Conservation (phyloP, 2,329 filamentous ascomycete genomes). For the Pochonia chlamydosporia region DNA sequence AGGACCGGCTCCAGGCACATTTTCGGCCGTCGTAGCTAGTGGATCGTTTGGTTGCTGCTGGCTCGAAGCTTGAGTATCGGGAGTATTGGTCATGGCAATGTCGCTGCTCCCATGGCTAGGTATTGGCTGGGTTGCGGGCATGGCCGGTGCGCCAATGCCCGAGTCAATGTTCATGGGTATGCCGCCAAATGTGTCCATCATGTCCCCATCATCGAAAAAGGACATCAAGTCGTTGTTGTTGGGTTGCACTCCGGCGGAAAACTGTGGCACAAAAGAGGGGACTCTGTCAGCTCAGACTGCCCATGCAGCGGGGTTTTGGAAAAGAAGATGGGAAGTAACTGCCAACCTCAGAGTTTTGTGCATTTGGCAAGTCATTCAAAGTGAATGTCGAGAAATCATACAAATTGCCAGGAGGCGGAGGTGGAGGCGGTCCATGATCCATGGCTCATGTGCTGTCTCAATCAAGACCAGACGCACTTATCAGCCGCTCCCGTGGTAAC, state of each 20-base stretch:
- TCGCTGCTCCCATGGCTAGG: conserved; percentile 15
- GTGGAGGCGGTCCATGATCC: conserved; percentile 9
- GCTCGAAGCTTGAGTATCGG: conserved; percentile 21
- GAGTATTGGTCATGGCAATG: conserved; percentile 10
- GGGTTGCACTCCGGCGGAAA: conserved; percentile 19
- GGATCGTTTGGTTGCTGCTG: conserved; percentile 24
- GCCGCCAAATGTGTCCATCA: conserved; percentile 31
- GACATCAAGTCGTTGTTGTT: conserved; percentile 35
- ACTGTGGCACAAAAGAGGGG: conserved; percentile 3
- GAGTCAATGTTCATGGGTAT: conserved; percentile 39
- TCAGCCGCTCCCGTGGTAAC: neutral
- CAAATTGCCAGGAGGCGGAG: conserved; percentile 7
- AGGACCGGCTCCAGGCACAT: conserved; percentile 36
- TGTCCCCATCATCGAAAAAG: conserved; percentile 33
- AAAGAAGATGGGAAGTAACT: neutral
- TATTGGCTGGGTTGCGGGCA: conserved; percentile 15
- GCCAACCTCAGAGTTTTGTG: conserved; percentile 7
- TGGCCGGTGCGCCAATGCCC: conserved; percentile 16
- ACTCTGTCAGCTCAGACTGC: conserved; percentile 3
- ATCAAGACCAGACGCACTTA: too few species aligned
- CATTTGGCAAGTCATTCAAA: conserved; percentile 4
- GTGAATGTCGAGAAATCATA: conserved; percentile 5
- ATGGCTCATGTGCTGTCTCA: conserved; percentile 9
- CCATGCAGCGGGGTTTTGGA: neutral
- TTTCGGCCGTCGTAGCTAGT: conserved; percentile 28